phyloP scores from a whole-genome alignment of 192 early-diverging fungal genomes.

The Podila minutissima region DNA sequence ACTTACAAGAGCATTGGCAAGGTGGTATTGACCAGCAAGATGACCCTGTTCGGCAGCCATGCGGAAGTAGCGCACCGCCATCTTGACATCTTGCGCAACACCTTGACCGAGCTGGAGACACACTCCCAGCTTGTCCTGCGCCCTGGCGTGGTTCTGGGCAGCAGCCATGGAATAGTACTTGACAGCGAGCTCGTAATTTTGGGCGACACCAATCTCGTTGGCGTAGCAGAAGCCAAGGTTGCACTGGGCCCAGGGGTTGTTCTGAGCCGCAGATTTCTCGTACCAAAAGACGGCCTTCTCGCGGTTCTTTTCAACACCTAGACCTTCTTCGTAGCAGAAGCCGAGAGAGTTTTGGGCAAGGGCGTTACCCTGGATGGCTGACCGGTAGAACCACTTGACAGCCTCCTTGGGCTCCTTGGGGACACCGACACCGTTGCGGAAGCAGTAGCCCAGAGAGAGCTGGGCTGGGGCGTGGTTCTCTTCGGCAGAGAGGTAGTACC shows the following conservation, averaged over 20 bases:
- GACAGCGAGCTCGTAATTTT: slow-evolving; percentile 59
- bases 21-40: slow-evolving; percentile 59
- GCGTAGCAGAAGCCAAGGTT: slow-evolving; percentile 84
- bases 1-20: slow-evolving; percentile 56
- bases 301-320: slow-evolving; percentile 67
- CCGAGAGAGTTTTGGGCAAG: slow-evolving; percentile 85
- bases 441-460: slow-evolving; percentile 68
- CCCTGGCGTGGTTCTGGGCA: slow-evolving; percentile 65
- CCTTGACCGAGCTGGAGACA: slow-evolving; percentile 64
- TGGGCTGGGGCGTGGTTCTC: slow-evolving; percentile 65
- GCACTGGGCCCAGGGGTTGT: slow-evolving; percentile 86
- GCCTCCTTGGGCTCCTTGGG: slow-evolving; percentile 66
- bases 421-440: slow-evolving; percentile 67
- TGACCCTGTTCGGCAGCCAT: slow-evolving; percentile 75
- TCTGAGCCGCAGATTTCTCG: slow-evolving; percentile 70
- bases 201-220: slow-evolving; percentile 76
- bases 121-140: slow-evolving; percentile 64
- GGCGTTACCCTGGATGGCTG: slow-evolving; percentile 77
- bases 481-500: slow-evolving; percentile 66
- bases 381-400: slow-evolving; percentile 69
- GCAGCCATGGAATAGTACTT: slow-evolving; percentile 68
- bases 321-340: slow-evolving; percentile 83
- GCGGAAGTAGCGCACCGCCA: slow-evolving; percentile 67
- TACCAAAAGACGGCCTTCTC: slow-evolving; percentile 73
- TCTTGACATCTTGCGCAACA: slow-evolving; percentile 51